Evolutionary conservation across 1,284 basidiomycete species (phyloP).

Genomic region (Papiliotrema flavescens): DNA sequence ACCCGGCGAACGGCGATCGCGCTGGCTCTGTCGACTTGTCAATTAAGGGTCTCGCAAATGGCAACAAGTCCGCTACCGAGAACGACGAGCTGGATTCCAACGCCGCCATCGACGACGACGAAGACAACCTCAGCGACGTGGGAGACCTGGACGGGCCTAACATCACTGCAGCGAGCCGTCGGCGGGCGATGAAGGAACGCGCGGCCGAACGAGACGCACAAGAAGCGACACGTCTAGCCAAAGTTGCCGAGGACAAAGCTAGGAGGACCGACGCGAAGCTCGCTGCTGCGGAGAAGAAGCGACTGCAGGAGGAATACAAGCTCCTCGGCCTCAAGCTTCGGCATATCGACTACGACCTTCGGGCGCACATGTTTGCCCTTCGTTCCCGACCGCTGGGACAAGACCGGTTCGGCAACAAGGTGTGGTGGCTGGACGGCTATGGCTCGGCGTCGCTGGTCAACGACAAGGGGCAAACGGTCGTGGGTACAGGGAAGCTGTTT

Average conservation of each 20-base stretch:
- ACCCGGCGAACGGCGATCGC: slow-evolving; percentile 48
- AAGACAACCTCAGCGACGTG: slow-evolving; percentile 10
- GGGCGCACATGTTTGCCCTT: slow-evolving; percentile 75
- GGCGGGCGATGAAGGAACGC: slow-evolving; percentile 44
- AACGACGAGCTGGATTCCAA: slow-evolving; percentile 42
- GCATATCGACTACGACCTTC: slow-evolving; percentile 86
- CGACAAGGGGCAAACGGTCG: slow-evolving; percentile 59
- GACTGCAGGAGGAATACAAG: slow-evolving; percentile 80
- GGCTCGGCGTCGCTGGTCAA: slow-evolving; percentile 74
- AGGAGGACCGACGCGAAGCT: slow-evolving; percentile 36
- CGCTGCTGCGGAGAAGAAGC: slow-evolving; percentile 59
- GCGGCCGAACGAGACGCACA: slow-evolving; percentile 46
- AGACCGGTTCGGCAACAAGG: slow-evolving; percentile 88
- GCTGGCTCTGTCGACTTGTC: slow-evolving; percentile 17
- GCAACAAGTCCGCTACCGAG: slow-evolving; percentile 19
- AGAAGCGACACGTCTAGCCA: slow-evolving; percentile 62
- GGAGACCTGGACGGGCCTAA: slow-evolving; percentile 2
- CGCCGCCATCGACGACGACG: slow-evolving; percentile 18
- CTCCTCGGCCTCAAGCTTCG: slow-evolving; percentile 74
- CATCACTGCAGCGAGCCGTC: slow-evolving; percentile 27
- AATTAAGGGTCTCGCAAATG: slow-evolving; percentile 27
- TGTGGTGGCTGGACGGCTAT: slow-evolving; percentile 99
- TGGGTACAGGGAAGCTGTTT: slow-evolving; percentile 84
- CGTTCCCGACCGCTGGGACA: slow-evolving; percentile 82
- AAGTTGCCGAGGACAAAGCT: slow-evolving; percentile 30